Evolutionary conservation across 2,329 filamentous ascomycete species (phyloP).

Genomic region (Clonostachys rhizophaga): DNA sequence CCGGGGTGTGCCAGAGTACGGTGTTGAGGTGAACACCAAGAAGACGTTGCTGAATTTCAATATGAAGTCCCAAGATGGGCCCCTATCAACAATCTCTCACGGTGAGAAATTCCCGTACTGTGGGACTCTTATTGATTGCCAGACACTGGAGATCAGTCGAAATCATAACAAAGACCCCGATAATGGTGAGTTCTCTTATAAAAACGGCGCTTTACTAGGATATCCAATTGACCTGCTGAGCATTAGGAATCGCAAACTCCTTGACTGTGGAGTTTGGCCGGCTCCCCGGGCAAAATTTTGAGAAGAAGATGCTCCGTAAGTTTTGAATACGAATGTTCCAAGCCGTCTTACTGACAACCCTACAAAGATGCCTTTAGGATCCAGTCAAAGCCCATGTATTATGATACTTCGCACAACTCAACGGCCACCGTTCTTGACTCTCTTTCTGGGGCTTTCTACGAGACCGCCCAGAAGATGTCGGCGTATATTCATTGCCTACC

Average conservation of each 20-base stretch:
- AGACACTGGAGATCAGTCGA: slow-evolving; percentile 62
- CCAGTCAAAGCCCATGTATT: slow-evolving; percentile 79
- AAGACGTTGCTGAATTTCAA: slow-evolving; percentile 89
- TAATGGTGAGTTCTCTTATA: slow-evolving; percentile 27
- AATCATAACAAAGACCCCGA: slow-evolving; percentile 2
- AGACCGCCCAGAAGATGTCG: slow-evolving; percentile 74
- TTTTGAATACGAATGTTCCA: slow-evolving; percentile 1
- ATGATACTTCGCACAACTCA: slow-evolving; percentile 76
- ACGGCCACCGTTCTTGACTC: slow-evolving; percentile 65
- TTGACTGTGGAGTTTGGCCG: slow-evolving; percentile 75
- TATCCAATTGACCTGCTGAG: too few species aligned
- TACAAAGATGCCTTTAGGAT: slow-evolving; percentile 66
- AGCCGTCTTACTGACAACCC: background rate
- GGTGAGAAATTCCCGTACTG: slow-evolving; percentile 76
- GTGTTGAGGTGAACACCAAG: slow-evolving; percentile 67
- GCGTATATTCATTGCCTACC: slow-evolving; percentile 58
- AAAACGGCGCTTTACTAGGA: too few species aligned
- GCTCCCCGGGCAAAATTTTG: slow-evolving; percentile 71
- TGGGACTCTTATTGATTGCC: slow-evolving; percentile 70
- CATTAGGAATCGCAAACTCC: slow-evolving; percentile 52
- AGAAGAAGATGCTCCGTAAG: slow-evolving; percentile 71
- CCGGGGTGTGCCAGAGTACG: slow-evolving; percentile 70
- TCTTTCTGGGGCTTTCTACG: slow-evolving; percentile 67
- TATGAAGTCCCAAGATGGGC: slow-evolving; percentile 45
- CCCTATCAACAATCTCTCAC: slow-evolving; percentile 40